phyloP scores from a whole-genome alignment of 2,329 filamentous ascomycete species.

The Aspergillus viridinutans region DNA sequence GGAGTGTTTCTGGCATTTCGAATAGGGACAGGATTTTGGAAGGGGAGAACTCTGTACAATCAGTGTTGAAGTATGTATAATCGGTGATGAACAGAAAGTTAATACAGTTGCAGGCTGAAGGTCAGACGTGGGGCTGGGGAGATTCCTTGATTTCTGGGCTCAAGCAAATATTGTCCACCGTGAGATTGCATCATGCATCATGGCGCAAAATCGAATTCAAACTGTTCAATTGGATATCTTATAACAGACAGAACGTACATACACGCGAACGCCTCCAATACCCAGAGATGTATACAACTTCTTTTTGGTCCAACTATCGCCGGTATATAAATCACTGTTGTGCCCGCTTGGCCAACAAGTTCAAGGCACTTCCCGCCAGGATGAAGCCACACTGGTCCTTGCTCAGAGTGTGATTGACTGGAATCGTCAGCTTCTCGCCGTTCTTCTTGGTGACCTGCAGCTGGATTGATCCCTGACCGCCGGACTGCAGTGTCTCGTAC shows the following conservation, averaged over 20 bases:
- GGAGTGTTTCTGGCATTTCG: slow-evolving; percentile 31
- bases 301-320: neutral
- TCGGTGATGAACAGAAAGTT: neutral
- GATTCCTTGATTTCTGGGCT: neutral
- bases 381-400: slow-evolving; percentile 90
- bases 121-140: neutral
- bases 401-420: slow-evolving; percentile 82
- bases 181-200: neutral
- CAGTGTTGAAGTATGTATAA: neutral
- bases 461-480: slow-evolving; percentile 19
- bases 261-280: neutral
- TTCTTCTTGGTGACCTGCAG: slow-evolving; percentile 21
- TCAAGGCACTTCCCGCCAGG: slow-evolving; percentile 87
- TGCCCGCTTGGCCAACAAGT: slow-evolving; percentile 69
- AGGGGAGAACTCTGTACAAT: neutral
- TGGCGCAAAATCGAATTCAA: neutral
- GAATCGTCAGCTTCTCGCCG: slow-evolving; percentile 65
- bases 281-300: neutral
- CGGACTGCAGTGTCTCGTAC: slow-evolving; percentile 65
- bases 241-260: neutral
- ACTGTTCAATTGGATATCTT: neutral
- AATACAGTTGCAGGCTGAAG: neutral
- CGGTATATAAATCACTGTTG: neutral
- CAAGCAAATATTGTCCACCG: neutral
- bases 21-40: neutral